These are phyloP conservation scores for Kitagawia praeruptora DNA, from an alignment of 129 eudicot genomes.

Conservation along the genomic window DNA sequence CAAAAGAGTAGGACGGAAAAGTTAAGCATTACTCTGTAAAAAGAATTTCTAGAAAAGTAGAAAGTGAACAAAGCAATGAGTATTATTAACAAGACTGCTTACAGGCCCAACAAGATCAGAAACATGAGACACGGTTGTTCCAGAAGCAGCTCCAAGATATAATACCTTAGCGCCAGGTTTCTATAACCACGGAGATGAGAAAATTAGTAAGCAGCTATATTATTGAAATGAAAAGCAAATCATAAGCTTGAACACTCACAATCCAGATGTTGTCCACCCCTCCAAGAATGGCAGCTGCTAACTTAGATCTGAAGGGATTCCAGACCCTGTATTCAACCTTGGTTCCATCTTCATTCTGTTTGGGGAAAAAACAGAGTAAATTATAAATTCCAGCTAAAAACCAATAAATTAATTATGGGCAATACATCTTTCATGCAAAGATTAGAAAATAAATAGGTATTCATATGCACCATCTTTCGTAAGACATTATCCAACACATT, in stretches of 20 bases:
- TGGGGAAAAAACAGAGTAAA: neutral
- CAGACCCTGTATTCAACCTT: slow-evolving; percentile 90
- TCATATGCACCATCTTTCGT: neutral
- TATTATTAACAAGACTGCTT: slow-evolving; percentile 19
- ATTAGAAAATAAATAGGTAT: neutral
- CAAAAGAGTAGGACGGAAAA: neutral
- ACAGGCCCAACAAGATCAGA: slow-evolving; percentile 98
- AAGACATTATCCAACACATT: neutral
- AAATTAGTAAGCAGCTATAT: neutral
- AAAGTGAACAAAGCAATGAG: neutral
- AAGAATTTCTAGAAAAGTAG: neutral
- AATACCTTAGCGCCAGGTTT: slow-evolving; percentile 85
- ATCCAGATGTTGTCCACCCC: slow-evolving; percentile 96
- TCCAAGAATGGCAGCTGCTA: slow-evolving; percentile 92
- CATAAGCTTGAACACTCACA: slow-evolving; percentile 30
- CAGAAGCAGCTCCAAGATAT: slow-evolving; percentile 97
- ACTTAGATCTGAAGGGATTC: slow-evolving; percentile 92
- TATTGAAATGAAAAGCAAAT: neutral
- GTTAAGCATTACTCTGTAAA: neutral
- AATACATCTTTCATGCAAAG: too few relatives aligned
- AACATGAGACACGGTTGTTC: slow-evolving; percentile 91
- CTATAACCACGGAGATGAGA: slow-evolving; percentile 17
- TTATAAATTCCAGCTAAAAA: neutral
- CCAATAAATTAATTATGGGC: neutral
- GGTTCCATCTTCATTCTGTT: slow-evolving; percentile 83